phyloP scores from a whole-genome alignment of 192 early-diverging fungal species.

The Spizellomyces punctatus region DNA sequence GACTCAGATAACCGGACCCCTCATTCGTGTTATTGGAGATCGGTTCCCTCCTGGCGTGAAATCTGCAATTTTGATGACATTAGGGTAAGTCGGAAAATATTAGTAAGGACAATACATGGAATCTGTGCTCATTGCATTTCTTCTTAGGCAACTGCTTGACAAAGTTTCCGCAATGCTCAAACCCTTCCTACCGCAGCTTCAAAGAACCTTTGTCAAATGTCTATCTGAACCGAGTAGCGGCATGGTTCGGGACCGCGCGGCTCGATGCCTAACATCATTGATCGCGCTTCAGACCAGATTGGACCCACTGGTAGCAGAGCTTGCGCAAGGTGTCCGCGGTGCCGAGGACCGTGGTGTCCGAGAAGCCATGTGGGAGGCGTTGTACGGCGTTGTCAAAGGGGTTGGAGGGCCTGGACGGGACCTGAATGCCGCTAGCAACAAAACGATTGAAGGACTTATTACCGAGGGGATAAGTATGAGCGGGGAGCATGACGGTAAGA shows the following conservation, averaged over 20 bases:
- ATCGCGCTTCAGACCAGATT: slow-evolving; percentile 74
- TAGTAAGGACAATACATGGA: too few species aligned
- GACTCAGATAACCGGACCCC: slow-evolving; percentile 93
- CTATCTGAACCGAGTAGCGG: slow-evolving; percentile 73
- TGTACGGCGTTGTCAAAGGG: slow-evolving; percentile 68
- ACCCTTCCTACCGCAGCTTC: slow-evolving; percentile 97
- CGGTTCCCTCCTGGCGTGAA: slow-evolving; percentile 90
- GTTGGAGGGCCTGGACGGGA: slow-evolving; percentile 50
- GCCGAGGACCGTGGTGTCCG: slow-evolving; percentile 64
- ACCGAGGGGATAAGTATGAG: slow-evolving; percentile 57
- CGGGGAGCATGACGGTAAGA: slow-evolving; percentile 40
- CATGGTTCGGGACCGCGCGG: slow-evolving; percentile 80
- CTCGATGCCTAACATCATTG: slow-evolving; percentile 70
- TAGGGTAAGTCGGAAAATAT: slow-evolving; percentile 50
- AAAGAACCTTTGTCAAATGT: slow-evolving; percentile 93
- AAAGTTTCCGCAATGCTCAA: slow-evolving; percentile 89
- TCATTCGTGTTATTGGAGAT: slow-evolving; percentile 98
- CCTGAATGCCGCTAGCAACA: slow-evolving; percentile 63
- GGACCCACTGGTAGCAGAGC: slow-evolving; percentile 77
- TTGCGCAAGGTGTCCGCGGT: slow-evolving; percentile 67
- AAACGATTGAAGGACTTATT: slow-evolving; percentile 61
- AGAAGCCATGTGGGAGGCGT: slow-evolving; percentile 71
- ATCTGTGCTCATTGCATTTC: slow-evolving; percentile 30
- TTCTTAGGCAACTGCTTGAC: slow-evolving; percentile 39
- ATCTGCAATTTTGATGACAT: slow-evolving; percentile 85